These are phyloP conservation scores for Claviceps paspali DNA, from an alignment of 2,329 filamentous ascomycete genomes.

Conservation along the genomic window DNA sequence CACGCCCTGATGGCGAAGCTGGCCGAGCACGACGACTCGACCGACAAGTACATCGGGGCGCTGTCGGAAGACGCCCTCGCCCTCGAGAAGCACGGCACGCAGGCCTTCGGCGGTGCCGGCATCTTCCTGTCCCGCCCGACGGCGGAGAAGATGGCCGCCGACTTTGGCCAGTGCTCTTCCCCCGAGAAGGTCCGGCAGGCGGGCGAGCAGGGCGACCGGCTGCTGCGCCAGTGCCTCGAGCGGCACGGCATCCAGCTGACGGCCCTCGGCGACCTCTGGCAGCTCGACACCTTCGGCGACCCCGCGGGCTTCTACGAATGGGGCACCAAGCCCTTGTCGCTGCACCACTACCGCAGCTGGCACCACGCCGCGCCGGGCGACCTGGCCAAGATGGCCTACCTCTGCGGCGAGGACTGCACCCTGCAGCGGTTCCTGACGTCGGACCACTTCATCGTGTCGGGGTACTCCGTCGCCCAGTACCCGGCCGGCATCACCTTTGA, in stretches of 20 bases:
- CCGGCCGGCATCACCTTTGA: constrained; percentile 33
- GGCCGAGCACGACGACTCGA: constrained; percentile 31
- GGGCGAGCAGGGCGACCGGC: constrained; percentile 3
- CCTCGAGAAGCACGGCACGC: constrained; percentile 41
- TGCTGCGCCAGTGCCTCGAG: constrained; percentile 33
- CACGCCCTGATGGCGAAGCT: constrained; percentile 35
- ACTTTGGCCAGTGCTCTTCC: constrained; percentile 29
- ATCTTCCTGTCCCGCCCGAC: constrained; percentile 42
- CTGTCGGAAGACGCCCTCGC: constrained; percentile 46
- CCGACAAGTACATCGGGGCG: constrained; percentile 42
- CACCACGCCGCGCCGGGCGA: constrained; percentile 37
- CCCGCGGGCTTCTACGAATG: constrained; percentile 49
- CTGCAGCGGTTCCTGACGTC: constrained; percentile 39
- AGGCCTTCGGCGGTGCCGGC: constrained; percentile 47
- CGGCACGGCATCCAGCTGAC: constrained; percentile 40
- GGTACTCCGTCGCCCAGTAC: constrained; percentile 44
- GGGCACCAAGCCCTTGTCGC: constrained; percentile 39
- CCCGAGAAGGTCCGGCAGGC: constrained; percentile 10
- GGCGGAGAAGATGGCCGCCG: constrained; percentile 26
- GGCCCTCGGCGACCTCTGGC: constrained; percentile 39
- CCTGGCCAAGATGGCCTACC: constrained; percentile 37
- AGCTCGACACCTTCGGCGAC: constrained; percentile 44
- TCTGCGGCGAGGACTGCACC: constrained; percentile 33
- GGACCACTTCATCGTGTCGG: constrained; percentile 40
- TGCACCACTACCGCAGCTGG: constrained; percentile 50